Evolutionary conservation across 208 protist species (phyloP).

Genomic region (Trypanosoma caninum): DNA sequence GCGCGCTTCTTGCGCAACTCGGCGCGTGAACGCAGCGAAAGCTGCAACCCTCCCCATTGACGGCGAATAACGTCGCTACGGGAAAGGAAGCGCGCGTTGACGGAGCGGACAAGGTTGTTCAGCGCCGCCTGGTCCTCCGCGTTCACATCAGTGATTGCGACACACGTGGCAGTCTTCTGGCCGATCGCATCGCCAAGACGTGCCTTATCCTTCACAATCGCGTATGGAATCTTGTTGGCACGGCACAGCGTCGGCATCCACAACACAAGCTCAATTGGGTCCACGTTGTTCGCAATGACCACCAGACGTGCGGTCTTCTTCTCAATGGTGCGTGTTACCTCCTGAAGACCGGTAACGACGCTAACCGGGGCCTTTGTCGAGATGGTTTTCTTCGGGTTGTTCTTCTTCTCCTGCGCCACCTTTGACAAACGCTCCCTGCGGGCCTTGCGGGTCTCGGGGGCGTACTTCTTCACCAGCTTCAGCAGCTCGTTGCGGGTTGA

Average conservation of each 20-base stretch:
- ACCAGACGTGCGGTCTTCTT: constrained; percentile 99
- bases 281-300: constrained; percentile 99
- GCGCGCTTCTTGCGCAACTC: constrained; percentile 84
- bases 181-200: constrained; percentile 96
- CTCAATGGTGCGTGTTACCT: constrained; percentile 98
- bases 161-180: constrained; percentile 94
- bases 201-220: constrained; percentile 99
- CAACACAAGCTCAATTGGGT: constrained; percentile 99
- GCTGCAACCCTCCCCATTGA: constrained; percentile 94
- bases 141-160: constrained; percentile 96
- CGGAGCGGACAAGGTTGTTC: constrained; percentile 88
- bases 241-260: constrained; percentile 99
- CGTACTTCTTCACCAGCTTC: constrained; percentile 98
- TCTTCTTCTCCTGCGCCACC: constrained; percentile 92
- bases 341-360: constrained; percentile 97
- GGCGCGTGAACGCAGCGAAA: constrained; percentile 74
- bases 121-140: constrained; percentile 94
- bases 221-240: constrained; percentile 99
- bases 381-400: constrained; percentile 70
- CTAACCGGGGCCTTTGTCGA: constrained; percentile 85
- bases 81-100: constrained; percentile 94
- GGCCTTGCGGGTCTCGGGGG: constrained; percentile 94
- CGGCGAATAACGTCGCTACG: constrained; percentile 86
- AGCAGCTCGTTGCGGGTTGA: constrained; percentile 95
- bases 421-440: constrained; percentile 95